phyloP scores from a whole-genome alignment of 2,329 filamentous ascomycete species.

The Pseudocercospora ulei region DNA sequence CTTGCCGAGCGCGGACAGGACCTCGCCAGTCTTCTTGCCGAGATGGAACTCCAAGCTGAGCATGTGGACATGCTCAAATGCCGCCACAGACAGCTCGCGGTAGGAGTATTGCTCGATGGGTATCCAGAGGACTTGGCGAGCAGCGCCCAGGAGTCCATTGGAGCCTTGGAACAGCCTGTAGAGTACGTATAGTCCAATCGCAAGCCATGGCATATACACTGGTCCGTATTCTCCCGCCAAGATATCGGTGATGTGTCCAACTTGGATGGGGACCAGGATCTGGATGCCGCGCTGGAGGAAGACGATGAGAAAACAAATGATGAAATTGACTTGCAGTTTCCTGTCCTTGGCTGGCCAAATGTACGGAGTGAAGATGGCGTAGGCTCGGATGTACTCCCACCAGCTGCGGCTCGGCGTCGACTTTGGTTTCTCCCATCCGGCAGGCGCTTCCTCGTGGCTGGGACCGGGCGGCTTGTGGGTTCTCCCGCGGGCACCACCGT shows the following conservation, averaged over 20 bases:
- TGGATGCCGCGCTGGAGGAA: slow-evolving; percentile 75
- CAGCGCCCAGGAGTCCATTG: slow-evolving; percentile 74
- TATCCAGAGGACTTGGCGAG: slow-evolving; percentile 82
- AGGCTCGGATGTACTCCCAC: slow-evolving; percentile 92
- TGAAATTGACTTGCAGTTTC: slow-evolving; percentile 64
- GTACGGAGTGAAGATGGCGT: slow-evolving; percentile 90
- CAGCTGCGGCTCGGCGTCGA: slow-evolving; percentile 80
- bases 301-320: slow-evolving; percentile 73
- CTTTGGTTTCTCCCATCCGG: slow-evolving; percentile 80
- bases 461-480: slow-evolving; percentile 37
- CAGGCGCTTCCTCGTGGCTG: slow-evolving; percentile 38
- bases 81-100: slow-evolving; percentile 81
- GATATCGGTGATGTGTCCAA: slow-evolving; percentile 67
- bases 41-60: slow-evolving; percentile 94
- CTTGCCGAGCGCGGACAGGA: slow-evolving; percentile 90
- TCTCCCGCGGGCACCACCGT: slow-evolving; percentile 42
- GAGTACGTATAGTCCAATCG: slow-evolving; percentile 65
- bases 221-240: slow-evolving; percentile 51
- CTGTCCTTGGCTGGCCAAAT: slow-evolving; percentile 82
- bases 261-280: slow-evolving; percentile 70
- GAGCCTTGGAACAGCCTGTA: slow-evolving; percentile 77
- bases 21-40: slow-evolving; percentile 91
- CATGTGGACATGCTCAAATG: slow-evolving; percentile 93
- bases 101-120: slow-evolving; percentile 96
- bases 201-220: slow-evolving; percentile 56